Conservation (phyloP, 345 rosid species). For the Xanthoceras sorbifolium region DNA sequence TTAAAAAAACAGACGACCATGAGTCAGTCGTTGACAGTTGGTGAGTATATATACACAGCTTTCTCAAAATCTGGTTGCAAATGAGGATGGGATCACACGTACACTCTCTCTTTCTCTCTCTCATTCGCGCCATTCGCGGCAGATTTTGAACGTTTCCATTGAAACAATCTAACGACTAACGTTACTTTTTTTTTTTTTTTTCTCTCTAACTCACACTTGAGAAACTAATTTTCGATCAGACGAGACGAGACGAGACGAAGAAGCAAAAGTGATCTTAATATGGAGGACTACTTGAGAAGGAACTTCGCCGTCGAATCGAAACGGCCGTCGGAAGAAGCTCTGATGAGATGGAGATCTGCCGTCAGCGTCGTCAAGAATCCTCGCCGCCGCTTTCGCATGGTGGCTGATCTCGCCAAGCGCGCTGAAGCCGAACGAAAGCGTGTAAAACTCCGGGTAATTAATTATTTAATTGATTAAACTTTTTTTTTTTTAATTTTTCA, state of each 20-base stretch:
- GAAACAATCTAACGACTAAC: background rate
- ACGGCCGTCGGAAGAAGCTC: slow-evolving; percentile 46
- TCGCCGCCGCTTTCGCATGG: slow-evolving; percentile 58
- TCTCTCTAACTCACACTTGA: background rate
- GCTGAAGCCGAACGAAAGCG: slow-evolving; percentile 41
- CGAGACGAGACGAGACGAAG: too few species aligned
- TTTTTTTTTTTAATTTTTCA: background rate
- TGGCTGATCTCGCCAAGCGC: slow-evolving; percentile 59
- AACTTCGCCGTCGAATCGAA: slow-evolving; percentile 50
- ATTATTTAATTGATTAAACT: background rate
- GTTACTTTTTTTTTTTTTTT: too few species aligned
- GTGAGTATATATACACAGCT: too few species aligned
- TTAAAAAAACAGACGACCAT: too few species aligned
- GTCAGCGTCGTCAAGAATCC: slow-evolving; percentile 55
- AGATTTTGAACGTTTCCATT: slow-evolving; percentile 21
- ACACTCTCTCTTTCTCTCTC: background rate
- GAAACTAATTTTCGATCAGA: too few species aligned
- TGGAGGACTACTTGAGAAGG: slow-evolving; percentile 42
- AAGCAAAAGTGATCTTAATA: background rate
- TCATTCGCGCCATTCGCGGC: slow-evolving; percentile 19
- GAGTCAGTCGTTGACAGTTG: too few species aligned
- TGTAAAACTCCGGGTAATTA: slow-evolving; percentile 32
- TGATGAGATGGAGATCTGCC: slow-evolving; percentile 48
- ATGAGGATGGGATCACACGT: background rate
- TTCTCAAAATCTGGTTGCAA: too few species aligned